These are phyloP conservation scores for Xylaria castorea DNA, from an alignment of 495 filamentous ascomycete species.

Conservation along the genomic window DNA sequence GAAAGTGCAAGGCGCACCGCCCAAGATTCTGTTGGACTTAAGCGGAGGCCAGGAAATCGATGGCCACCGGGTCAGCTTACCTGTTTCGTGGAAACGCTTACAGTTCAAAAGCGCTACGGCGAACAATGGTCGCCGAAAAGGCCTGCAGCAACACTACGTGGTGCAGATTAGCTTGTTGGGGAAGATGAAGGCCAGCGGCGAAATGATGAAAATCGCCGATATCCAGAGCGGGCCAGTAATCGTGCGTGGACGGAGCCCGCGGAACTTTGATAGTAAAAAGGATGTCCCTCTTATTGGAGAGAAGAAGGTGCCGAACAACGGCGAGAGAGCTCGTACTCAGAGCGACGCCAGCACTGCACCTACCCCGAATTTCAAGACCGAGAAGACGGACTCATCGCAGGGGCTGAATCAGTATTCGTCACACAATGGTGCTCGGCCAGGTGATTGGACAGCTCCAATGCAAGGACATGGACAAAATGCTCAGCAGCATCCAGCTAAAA, in stretches of 20 bases:
- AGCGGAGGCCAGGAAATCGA: slow-evolving; percentile 71
- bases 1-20: slow-evolving; percentile 57
- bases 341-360: slow-evolving; percentile 37
- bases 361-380: slow-evolving; percentile 41
- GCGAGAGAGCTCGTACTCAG: slow-evolving; percentile 39
- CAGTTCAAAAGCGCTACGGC: slow-evolving; percentile 94
- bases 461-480: slow-evolving; percentile 30
- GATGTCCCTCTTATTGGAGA: slow-evolving; percentile 67
- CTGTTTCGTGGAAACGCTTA: slow-evolving; percentile 87
- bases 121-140: slow-evolving; percentile 77
- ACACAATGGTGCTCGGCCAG: slow-evolving; percentile 34
- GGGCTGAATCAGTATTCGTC: slow-evolving; percentile 47
- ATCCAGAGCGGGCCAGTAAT: slow-evolving; percentile 71
- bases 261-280: slow-evolving; percentile 72
- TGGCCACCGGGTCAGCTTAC: slow-evolving; percentile 75
- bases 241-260: slow-evolving; percentile 69
- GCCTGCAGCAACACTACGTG: slow-evolving; percentile 73
- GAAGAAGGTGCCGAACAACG: slow-evolving; percentile 39
- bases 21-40: slow-evolving; percentile 74
- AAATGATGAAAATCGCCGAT: slow-evolving; percentile 64
- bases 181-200: slow-evolving; percentile 65
- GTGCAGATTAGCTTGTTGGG: slow-evolving; percentile 69
- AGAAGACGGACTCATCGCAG: slow-evolving; percentile 42
- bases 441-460: slow-evolving; percentile 33
- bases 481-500: slow-evolving; percentile 44